Percentiles rank a stretch among this genome's conserved stretches.
Evolutionary conservation across 2,329 filamentous ascomycete genomes (phyloP).

Genomic region (Zymoseptoria crescenta): DNA sequence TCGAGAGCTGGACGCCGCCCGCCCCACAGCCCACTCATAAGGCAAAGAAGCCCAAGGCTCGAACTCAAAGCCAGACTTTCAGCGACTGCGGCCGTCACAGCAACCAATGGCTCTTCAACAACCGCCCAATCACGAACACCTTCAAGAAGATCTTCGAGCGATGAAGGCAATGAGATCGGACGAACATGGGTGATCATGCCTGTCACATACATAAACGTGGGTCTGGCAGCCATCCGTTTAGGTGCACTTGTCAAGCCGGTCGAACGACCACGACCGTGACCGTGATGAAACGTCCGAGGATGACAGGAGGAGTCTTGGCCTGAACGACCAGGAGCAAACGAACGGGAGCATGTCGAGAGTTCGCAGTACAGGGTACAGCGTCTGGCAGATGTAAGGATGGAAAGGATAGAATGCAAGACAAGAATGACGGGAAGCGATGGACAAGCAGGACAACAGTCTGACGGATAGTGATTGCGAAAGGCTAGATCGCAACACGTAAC

Average conservation of each 20-base stretch:
- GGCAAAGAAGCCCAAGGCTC: slow-evolving; percentile 7
- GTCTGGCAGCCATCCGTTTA: background rate
- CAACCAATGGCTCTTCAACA: slow-evolving; percentile 46
- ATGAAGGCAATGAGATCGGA: slow-evolving; percentile 7
- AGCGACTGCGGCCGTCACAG: slow-evolving; percentile 41
- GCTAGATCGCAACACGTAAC: background rate
- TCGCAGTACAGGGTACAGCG: background rate
- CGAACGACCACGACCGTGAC: background rate
- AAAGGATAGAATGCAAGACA: background rate
- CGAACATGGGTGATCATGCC: background rate
- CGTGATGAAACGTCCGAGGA: background rate
- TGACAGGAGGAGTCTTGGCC: background rate
- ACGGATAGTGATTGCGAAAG: background rate
- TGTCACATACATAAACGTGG: background rate
- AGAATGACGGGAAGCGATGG: background rate
- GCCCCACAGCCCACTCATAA: slow-evolving; percentile 2
- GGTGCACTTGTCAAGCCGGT: background rate
- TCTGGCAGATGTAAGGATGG: background rate
- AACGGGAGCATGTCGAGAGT: background rate
- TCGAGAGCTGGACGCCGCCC: slow-evolving; percentile 5
- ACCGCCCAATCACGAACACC: slow-evolving; percentile 41
- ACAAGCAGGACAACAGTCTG: background rate
- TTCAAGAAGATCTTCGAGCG: slow-evolving; percentile 27
- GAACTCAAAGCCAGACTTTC: slow-evolving; percentile 12
- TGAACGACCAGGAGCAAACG: background rate